Base-by-base conservation (phyloP, 2,329 filamentous ascomycete species). In the Fusarium gaditjirri region DNA sequence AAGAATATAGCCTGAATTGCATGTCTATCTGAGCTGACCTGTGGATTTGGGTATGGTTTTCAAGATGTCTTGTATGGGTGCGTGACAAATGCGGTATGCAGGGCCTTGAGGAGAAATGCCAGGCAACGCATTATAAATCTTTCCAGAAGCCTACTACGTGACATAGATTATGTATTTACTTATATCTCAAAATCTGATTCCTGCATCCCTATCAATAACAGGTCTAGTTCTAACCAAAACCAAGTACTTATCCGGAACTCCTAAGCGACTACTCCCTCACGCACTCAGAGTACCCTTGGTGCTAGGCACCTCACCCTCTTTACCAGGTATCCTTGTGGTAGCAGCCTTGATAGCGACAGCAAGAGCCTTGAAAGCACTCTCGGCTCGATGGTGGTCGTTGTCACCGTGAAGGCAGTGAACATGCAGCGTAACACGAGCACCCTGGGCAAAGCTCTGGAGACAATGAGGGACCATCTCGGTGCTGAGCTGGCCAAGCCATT, bases 381-480 rank as follows among this genome's bases (percentile, higher is more conserved):
- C 96, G 14, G 96, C 95, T 65, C 95, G 88, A 85, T 98, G 96
- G 83, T 98, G 96, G 83, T 98, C 96, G 83, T 98, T 99, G 70
- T 93, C 89, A 57, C 96, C 96, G 71, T 94, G 89, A 62, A 97
- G 83, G 83, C 94, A 97, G 84, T 98, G 94, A 65, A 99, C 94
- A 85, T 99, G 96, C 79, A 98, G 85, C n/a, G 96, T 99, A 58
- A 98, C 88, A 31, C 94, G 92, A 7, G 94, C 94, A 14, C 90
- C 93, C 85, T 97, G 93, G 44, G 95, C 95, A 83, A 98, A 99
- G 84, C 93, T 96, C 86, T 97, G 91, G 80, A 99, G 83, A 75
- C 95, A 97, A 86, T 99, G 96, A 49, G 95, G 95, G 44, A 99
- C 91, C 96, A 99, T 99, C 88, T 99, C 95, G 77, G 91, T 93